These are phyloP conservation scores for Choricystis sp. DNA, from an alignment of 139 green algal species.

Conservation along the genomic window DNA sequence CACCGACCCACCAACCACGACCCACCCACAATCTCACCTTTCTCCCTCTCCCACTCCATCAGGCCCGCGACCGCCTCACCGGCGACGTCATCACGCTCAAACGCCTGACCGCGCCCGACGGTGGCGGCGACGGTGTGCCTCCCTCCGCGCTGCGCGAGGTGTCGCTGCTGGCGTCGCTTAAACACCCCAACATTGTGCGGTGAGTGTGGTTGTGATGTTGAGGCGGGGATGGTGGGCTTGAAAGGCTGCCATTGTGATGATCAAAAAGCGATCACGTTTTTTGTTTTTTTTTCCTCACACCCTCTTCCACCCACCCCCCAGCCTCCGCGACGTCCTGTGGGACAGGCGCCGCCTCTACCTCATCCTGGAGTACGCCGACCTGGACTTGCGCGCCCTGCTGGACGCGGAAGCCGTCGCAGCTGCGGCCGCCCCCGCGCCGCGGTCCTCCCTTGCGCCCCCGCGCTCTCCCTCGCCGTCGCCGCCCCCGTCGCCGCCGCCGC, in stretches of 20 bases:
- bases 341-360: slow-evolving; percentile 61
- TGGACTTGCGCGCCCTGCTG: slow-evolving; percentile 65
- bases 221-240: background rate
- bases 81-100: background rate
- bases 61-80: background rate
- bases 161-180: slow-evolving; percentile 68
- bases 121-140: slow-evolving; percentile 32
- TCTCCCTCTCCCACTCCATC: background rate
- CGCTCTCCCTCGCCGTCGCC: background rate
- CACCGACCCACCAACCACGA: too few species aligned
- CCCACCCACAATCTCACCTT: too few species aligned
- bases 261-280: too few species aligned
- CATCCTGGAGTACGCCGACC: slow-evolving; percentile 97
- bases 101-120: background rate
- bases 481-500: background rate
- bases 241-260: too few species aligned
- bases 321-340: background rate
- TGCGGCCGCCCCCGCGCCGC: too few species aligned
- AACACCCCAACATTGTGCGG: slow-evolving; percentile 56
- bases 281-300: background rate
- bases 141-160: slow-evolving; percentile 66
- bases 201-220: background rate
- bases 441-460: too few species aligned
- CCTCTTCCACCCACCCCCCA: background rate
- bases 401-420: background rate